These are phyloP conservation scores for Acer negundo DNA, from an alignment of 345 rosid genomes.

Conservation along the genomic window DNA sequence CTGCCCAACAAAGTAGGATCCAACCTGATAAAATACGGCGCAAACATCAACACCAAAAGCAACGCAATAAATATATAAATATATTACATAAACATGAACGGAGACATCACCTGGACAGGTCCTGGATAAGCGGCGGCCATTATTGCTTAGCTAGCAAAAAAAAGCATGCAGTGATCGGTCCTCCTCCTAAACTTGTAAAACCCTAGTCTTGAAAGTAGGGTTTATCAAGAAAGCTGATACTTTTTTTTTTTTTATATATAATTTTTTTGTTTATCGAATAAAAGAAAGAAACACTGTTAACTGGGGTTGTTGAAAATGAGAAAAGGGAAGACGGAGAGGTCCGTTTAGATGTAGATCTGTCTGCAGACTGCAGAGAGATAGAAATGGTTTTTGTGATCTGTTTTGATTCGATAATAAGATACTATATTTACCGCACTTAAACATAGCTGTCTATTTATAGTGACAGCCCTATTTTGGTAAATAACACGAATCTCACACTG, in stretches of 20 bases:
- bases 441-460: neutral
- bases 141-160: constrained; percentile 23
- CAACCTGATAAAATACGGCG: constrained; percentile 52
- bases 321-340: neutral
- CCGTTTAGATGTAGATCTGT: neutral
- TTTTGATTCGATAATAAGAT: neutral
- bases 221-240: neutral
- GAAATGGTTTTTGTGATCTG: no score
- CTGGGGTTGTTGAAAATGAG: no score
- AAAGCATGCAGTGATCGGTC: constrained; percentile 20
- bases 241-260: no score
- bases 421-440: neutral
- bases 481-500: neutral
- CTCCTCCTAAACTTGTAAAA: neutral
- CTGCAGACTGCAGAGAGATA: neutral
- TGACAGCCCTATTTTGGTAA: neutral
- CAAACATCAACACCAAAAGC: constrained; percentile 1
- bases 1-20: constrained; percentile 92
- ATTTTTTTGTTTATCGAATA: no score
- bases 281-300: no score
- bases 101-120: constrained; percentile 55
- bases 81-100: neutral
- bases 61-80: neutral
- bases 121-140: constrained; percentile 73
- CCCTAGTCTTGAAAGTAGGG: constrained; percentile 6